Conservation (phyloP, 192 early-diverging fungal species). For the Paraglomus occultum region DNA sequence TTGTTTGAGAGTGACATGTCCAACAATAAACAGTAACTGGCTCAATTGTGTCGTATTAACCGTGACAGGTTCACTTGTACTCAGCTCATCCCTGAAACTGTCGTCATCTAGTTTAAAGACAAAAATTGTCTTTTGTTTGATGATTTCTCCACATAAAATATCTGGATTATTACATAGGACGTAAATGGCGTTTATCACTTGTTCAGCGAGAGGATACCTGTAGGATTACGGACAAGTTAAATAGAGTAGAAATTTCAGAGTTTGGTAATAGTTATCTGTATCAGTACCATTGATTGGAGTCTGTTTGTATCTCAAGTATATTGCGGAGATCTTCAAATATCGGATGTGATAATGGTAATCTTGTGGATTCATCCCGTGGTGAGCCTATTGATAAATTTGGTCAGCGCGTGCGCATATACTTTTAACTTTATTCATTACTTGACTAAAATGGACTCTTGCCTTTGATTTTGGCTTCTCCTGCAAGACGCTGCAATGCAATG, state of each 20-base stretch:
- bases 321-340: slow-evolving; percentile 51
- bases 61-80: slow-evolving; percentile 26
- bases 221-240: slow-evolving; percentile 4
- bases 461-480: slow-evolving; percentile 61
- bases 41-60: slow-evolving; percentile 60
- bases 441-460: slow-evolving; percentile 43
- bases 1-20: slow-evolving; percentile 95
- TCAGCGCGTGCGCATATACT: slow-evolving; percentile 51
- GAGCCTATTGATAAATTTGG: background rate
- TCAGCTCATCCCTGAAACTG: slow-evolving; percentile 33
- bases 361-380: slow-evolving; percentile 30
- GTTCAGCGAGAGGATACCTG: slow-evolving; percentile 92
- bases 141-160: slow-evolving; percentile 69
- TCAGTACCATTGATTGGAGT: slow-evolving; percentile 52
- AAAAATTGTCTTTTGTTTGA: slow-evolving; percentile 61
- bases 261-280: background rate
- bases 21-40: slow-evolving; percentile 88
- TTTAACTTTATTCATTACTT: slow-evolving; percentile 40
- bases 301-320: slow-evolving; percentile 47
- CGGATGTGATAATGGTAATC: slow-evolving; percentile 55
- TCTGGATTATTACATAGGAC: slow-evolving; percentile 90
- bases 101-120: slow-evolving; percentile 55
- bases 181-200: slow-evolving; percentile 93
- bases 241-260: too few species aligned
- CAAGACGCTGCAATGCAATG: slow-evolving; percentile 87